Conservation (phyloP, 2,329 filamentous ascomycete genomes). For the Fusarium sp. region DNA sequence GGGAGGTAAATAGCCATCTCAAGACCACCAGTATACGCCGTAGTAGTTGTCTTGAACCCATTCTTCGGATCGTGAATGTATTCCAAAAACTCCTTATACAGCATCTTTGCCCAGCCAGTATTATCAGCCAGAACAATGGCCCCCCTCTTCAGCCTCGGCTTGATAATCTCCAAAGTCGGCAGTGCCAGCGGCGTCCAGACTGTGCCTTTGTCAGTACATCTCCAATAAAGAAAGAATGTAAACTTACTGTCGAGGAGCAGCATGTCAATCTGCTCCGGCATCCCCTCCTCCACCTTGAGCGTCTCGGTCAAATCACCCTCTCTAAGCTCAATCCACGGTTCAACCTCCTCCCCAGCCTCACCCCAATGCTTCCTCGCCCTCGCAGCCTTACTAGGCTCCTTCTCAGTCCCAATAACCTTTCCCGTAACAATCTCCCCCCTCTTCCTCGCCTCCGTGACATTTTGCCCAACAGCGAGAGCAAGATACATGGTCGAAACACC, state of each 20-base stretch:
- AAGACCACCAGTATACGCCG: conserved; percentile 48
- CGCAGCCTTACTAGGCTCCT: conserved; percentile 65
- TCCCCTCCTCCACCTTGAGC: conserved; percentile 49
- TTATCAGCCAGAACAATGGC: conserved; percentile 65
- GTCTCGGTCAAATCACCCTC: conserved; percentile 70
- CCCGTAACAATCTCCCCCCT: conserved; percentile 34
- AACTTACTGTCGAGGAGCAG: conserved; percentile 72
- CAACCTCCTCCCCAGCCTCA: conserved; percentile 62
- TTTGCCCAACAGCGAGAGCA: conserved; percentile 67
- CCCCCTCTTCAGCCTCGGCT: conserved; percentile 59
- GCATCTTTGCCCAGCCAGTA: conserved; percentile 50
- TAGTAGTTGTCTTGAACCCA: conserved; percentile 58
- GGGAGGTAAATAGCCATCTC: conserved; percentile 45
- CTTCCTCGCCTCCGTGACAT: conserved; percentile 45
- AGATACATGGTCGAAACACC: conserved; percentile 74
- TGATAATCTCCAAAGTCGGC: conserved; percentile 62
- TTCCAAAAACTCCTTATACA: conserved; percentile 61
- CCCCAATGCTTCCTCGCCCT: conserved; percentile 66
- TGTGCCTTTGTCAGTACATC: conserved; percentile 40
- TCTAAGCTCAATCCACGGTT: conserved; percentile 64
- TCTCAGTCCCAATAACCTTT: conserved; percentile 69
- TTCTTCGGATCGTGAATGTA: conserved; percentile 59
- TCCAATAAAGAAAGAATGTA: too few species aligned
- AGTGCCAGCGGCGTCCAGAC: conserved; percentile 69
- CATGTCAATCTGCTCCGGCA: conserved; percentile 64